Evolutionary conservation across 192 early-diverging fungal genomes (phyloP), one percentile per base, ranked within the genome.

Genomic region (Funneliformis mosseae): DNA sequence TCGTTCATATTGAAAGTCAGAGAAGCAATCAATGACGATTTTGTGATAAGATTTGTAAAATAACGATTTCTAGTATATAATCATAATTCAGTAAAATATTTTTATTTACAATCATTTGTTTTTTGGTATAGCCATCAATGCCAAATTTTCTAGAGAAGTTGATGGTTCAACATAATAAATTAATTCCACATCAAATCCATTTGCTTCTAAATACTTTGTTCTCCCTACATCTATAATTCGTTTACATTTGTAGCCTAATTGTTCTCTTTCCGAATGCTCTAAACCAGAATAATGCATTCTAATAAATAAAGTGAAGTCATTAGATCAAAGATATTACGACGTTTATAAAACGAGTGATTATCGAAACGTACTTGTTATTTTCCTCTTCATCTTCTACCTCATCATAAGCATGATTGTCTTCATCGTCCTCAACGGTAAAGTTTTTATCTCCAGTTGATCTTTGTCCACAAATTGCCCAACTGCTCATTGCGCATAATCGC

Each of bases 201-300:
- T 60, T 55, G 81, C 77, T 16, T 85, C 64, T 43, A 96, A 79
- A 42, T 87, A 93, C 16, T 82, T 66, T 1, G 87, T 83, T 25
- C 96, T 85, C 8, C 96, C 96, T 62, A 86, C 81, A 74, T 97
- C 95, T 59, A 96, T 55, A n/a, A 95, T 78, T 21, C 95, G 87
- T 80, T 97, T 97, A 71, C 91, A 91, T 43, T 91, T 84, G 42
- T 87, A 88, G 0, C 96, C 96, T 70, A 95, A 85, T 10, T 78
- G 69, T 76, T 90, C 90, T 16, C 94, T 89, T 60, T 88, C 89
- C 8, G 84, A 74, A 76, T 87, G 88, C n/a, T 90, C 80, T 55
- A 95, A 73, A 4, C 92, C 88, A 42, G 93, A 93, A 85, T 92
- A 96, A 81, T 95, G 92, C 14, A 82, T 80, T 33, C 88, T 89